A percentile compares a stretch with the other conserved stretches of the same genome.
Evolutionary conservation across 768 basidiomycete genomes (phyloP).

Genomic region (Mycena indigotica): DNA sequence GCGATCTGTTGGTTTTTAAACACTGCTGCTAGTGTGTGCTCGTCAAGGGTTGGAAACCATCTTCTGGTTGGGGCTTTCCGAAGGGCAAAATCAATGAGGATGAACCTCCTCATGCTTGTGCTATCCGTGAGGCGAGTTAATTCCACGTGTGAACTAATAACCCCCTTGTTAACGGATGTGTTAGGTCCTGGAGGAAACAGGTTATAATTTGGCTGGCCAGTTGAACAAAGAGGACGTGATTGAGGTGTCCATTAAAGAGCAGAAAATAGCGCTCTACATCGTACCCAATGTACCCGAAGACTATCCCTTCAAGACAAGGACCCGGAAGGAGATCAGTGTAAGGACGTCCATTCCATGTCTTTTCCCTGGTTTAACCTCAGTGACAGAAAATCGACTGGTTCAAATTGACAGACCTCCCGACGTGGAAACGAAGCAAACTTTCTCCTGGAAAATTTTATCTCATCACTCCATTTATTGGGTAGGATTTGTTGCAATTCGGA

Average conservation of each 20-base stretch:
- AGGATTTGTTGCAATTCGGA: constrained; percentile 28
- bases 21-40: constrained; percentile 73
- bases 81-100: constrained; percentile 99
- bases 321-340: constrained; percentile 98
- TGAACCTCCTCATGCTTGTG: constrained; percentile 82
- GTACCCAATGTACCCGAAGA: constrained; percentile 87
- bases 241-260: constrained; percentile 86
- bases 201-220: constrained; percentile 80
- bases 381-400: constrained; percentile 96
- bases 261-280: constrained; percentile 88
- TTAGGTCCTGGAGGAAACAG: constrained; percentile 97
- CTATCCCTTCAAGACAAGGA: constrained; percentile 88
- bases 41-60: constrained; percentile 97
- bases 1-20: background rate
- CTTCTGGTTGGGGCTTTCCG: constrained; percentile 98
- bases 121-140: constrained; percentile 80
- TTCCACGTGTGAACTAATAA: background rate
- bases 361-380: constrained; percentile 15
- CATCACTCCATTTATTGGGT: constrained; percentile 93
- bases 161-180: constrained; percentile 17
- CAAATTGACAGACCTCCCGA: constrained; percentile 82
- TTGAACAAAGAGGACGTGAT: constrained; percentile 70
- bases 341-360: too few species aligned
- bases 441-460: constrained; percentile 86
- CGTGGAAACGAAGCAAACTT: constrained; percentile 81